Evolutionary conservation across 2,329 filamentous ascomycete genomes (phyloP).

Genomic region (Aspergillus ochraceus): DNA sequence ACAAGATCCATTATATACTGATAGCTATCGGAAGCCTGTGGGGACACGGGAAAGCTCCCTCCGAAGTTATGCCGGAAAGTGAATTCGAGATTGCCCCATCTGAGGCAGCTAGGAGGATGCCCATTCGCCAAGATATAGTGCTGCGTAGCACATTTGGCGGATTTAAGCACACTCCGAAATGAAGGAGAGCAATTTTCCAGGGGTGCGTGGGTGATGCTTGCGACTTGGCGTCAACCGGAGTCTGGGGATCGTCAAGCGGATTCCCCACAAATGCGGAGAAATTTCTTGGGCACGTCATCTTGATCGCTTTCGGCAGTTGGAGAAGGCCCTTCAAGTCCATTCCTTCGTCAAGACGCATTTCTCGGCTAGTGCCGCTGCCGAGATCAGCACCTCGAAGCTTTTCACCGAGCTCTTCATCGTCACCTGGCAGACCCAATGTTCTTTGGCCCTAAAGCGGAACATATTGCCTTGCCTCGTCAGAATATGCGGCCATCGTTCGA

Average conservation of each 20-base stretch:
- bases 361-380: constrained; percentile 6
- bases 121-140: background rate
- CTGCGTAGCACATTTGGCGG: background rate
- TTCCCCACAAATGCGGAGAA: constrained; percentile 12
- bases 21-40: background rate
- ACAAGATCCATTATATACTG: background rate
- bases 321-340: background rate
- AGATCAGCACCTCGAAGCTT: background rate
- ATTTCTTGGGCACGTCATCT: background rate
- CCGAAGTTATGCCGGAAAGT: constrained; percentile 7
- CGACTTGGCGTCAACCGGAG: background rate
- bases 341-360: background rate
- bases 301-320: constrained; percentile 4
- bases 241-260: constrained; percentile 8
- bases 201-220: background rate
- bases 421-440: background rate
- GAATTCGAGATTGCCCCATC: background rate
- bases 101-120: background rate
- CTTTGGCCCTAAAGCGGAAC: background rate
- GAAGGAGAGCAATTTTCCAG: constrained; percentile 1
- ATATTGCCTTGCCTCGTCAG: background rate
- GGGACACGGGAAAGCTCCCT: background rate
- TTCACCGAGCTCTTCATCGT: background rate
- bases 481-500: background rate
- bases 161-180: background rate